phyloP scores from a whole-genome alignment of 768 basidiomycete genomes.

The Neoboletus brunneissimus region DNA sequence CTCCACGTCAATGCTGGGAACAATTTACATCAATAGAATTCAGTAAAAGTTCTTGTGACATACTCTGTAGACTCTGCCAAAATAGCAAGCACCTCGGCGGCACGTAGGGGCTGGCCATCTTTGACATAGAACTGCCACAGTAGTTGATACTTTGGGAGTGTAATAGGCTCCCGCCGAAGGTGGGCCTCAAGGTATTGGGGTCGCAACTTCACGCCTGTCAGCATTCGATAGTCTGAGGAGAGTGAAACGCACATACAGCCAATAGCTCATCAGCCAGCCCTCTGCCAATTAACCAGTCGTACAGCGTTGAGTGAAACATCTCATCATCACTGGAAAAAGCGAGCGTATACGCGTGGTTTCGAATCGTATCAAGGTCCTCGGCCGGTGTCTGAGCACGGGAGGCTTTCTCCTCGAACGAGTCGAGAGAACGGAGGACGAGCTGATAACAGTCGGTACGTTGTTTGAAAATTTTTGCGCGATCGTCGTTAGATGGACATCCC shows the following conservation, averaged over 20 bases:
- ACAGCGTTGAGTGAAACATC: constrained; percentile 90
- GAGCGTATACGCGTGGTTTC: constrained; percentile 81
- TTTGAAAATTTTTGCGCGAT: constrained; percentile 55
- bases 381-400: constrained; percentile 31
- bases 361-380: constrained; percentile 67
- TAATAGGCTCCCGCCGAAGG: constrained; percentile 75
- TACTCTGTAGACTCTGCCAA: constrained; percentile 85
- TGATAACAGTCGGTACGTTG: constrained; percentile 74
- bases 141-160: constrained; percentile 80
- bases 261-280: constrained; percentile 84
- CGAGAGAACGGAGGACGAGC: constrained; percentile 77
- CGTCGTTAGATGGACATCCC: constrained; percentile 56
- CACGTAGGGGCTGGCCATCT: constrained; percentile 80
- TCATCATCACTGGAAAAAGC: constrained; percentile 85
- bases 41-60: constrained; percentile 24
- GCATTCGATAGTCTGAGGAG: constrained; percentile 1
- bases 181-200: constrained; percentile 88
- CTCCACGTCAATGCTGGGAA: constrained; percentile 56
- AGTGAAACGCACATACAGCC: constrained; percentile 55
- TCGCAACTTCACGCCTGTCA: constrained; percentile 55
- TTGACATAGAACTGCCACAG: constrained; percentile 98
- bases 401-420: constrained; percentile 71
- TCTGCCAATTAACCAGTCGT: constrained; percentile 87
- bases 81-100: constrained; percentile 79
- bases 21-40: not conserved